phyloP scores from a whole-genome alignment of 306 rosid genomes.

The Gynostemma pentaphyllum region DNA sequence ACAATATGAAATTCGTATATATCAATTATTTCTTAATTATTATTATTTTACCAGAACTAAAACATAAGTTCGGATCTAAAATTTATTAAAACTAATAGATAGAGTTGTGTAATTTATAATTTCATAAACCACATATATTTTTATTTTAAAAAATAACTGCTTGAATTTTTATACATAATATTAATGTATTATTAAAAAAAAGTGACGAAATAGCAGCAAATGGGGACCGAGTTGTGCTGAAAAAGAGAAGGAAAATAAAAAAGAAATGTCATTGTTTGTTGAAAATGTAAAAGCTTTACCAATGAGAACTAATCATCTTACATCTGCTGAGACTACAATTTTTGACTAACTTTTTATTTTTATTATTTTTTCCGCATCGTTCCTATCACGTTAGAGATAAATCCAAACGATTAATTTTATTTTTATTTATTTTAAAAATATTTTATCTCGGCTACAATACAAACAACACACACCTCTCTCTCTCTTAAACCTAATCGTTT shows the following conservation, averaged over 20 bases:
- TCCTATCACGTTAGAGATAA: neutral
- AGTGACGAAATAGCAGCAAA: neutral
- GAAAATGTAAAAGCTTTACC: neutral
- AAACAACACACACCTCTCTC: neutral
- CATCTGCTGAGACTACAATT: slow-evolving; percentile 6
- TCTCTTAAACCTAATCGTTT: slow-evolving; percentile 2
- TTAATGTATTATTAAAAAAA: neutral
- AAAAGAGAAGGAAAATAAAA: neutral
- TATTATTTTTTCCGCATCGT: too few species aligned
- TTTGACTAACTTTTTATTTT: neutral
- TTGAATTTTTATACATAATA: neutral
- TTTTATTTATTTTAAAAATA: neutral
- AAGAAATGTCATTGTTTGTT: neutral
- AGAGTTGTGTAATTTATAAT: too few species aligned
- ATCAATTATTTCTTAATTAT: too few species aligned
- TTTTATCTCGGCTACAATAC: neutral
- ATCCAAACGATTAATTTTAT: neutral
- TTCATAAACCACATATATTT: too few species aligned
- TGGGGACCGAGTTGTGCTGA: neutral
- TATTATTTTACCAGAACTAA: too few species aligned
- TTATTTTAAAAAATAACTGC: too few species aligned
- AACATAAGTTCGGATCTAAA: too few species aligned
- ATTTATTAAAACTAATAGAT: too few species aligned
- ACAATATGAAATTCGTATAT: too few species aligned
- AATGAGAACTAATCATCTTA: slow-evolving; percentile 4